Conservation (phyloP, 257 asterid species). For the Solanum pimpinellifolium region DNA sequence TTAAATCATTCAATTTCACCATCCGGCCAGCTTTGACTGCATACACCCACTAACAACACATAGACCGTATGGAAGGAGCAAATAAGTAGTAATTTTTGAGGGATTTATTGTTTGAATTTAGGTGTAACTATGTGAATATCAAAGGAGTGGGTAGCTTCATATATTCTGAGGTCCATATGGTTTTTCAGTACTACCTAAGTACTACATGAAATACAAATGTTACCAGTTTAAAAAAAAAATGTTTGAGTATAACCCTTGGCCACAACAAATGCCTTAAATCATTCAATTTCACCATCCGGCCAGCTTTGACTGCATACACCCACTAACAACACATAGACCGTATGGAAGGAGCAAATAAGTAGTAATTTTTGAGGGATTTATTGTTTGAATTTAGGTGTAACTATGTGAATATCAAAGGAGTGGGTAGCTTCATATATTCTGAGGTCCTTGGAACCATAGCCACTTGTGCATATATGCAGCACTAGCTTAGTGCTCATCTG, state of each 20-base stretch:
- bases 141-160: not conserved
- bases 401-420: not conserved
- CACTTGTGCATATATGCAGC: not conserved
- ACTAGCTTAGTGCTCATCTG: not conserved
- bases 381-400: not conserved
- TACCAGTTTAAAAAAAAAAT: too few relatives aligned
- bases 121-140: not conserved
- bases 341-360: not conserved
- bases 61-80: not conserved
- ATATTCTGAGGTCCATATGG: not conserved
- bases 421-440: not conserved
- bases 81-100: not conserved
- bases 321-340: not conserved
- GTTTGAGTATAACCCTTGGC: not conserved
- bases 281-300: not conserved
- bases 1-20: not conserved
- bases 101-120: not conserved
- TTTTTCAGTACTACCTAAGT: too few relatives aligned
- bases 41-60: not conserved
- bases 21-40: not conserved
- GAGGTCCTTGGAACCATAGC: not conserved
- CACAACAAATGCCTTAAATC: not conserved
- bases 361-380: not conserved
- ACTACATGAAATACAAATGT: too few relatives aligned
- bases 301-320: not conserved